Evolutionary conservation across 2,329 filamentous ascomycete species (phyloP).

Genomic region (Talaromyces sp.): DNA sequence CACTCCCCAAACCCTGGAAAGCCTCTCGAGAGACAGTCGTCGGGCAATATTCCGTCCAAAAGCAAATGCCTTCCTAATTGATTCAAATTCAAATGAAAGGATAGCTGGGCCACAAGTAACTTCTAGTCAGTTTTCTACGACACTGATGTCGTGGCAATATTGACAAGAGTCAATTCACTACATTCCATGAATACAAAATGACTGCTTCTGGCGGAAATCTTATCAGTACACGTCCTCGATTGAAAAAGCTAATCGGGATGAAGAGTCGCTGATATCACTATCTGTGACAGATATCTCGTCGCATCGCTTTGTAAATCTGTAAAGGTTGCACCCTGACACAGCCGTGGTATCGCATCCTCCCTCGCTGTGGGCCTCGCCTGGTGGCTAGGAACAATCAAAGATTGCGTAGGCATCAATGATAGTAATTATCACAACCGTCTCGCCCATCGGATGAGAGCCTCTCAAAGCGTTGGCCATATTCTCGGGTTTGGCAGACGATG

Average conservation of each 20-base stretch:
- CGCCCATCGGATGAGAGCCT: background rate
- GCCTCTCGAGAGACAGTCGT: background rate
- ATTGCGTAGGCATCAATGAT: background rate
- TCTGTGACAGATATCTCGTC: background rate
- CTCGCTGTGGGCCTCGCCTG: background rate
- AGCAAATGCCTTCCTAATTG: background rate
- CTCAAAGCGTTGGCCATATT: background rate
- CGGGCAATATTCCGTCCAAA: background rate
- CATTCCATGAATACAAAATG: background rate
- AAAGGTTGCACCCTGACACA: conserved; percentile 10
- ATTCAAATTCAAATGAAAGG: background rate
- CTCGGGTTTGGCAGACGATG: background rate
- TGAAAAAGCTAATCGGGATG: too few relatives aligned
- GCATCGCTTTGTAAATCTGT: background rate
- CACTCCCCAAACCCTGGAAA: background rate
- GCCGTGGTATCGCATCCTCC: conserved; percentile 1
- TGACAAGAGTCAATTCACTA: background rate
- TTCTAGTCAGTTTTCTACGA: background rate
- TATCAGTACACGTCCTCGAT: background rate
- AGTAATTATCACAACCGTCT: background rate
- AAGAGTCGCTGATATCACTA: background rate
- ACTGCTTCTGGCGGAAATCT: background rate
- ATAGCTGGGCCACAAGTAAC: background rate
- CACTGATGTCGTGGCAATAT: background rate
- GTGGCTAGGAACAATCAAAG: background rate